A percentile compares a stretch with the other conserved stretches of the same genome.
Evolutionary conservation across 164 flowering plant genomes (phyloP).

Genomic region (Platanus orientalis): DNA sequence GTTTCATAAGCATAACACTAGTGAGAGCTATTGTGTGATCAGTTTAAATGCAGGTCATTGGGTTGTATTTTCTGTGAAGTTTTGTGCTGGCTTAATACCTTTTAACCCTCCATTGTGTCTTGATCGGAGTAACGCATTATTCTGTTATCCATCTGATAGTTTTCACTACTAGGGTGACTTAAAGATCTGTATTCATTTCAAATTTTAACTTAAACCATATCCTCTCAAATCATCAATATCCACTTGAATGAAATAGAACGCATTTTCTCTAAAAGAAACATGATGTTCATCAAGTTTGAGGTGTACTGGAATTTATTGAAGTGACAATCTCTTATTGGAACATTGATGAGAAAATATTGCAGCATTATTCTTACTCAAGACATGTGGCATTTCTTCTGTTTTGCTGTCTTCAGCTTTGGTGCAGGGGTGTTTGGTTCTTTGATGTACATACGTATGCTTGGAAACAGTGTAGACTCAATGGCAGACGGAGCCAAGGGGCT

Average conservation of each 20-base stretch:
- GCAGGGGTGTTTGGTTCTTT: slow-evolving; percentile 89
- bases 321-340: not conserved
- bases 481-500: slow-evolving; percentile 77
- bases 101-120: too few relatives aligned
- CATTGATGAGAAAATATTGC: not conserved
- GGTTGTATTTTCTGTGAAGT: too few relatives aligned
- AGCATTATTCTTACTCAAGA: slow-evolving; percentile 1
- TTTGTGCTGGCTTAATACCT: too few relatives aligned
- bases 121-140: not conserved
- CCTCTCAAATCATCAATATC: too few relatives aligned
- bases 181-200: not conserved
- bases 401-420: slow-evolving; percentile 65
- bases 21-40: too few relatives aligned
- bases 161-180: not conserved
- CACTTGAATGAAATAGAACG: not conserved
- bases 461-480: slow-evolving; percentile 75
- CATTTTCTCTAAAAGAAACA: not conserved
- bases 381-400: not conserved
- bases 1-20: too few relatives aligned
- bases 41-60: too few relatives aligned
- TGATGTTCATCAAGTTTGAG: not conserved
- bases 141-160: not conserved
- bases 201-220: too few relatives aligned
- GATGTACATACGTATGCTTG: slow-evolving; percentile 87
- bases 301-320: not conserved